Percentiles rank a stretch among this genome's conserved stretches.
These are phyloP conservation scores for Filobasidium wieringae DNA, from an alignment of 768 basidiomycete genomes.

Conservation along the genomic window DNA sequence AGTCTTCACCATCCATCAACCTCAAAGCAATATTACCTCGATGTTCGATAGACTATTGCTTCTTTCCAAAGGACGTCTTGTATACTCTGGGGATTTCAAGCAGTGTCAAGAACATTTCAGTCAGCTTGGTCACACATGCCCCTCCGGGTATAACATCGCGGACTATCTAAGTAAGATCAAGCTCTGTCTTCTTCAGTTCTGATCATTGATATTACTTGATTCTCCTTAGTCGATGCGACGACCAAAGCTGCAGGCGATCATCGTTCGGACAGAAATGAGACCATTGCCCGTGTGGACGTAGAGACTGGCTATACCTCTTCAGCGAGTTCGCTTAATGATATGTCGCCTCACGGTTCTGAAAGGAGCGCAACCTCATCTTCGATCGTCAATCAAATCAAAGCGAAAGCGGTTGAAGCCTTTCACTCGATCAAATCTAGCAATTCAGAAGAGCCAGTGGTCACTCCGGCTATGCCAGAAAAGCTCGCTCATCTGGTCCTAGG, in stretches of 20 bases:
- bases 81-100: slow-evolving; percentile 68
- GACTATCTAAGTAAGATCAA: slow-evolving; percentile 77
- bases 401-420: not conserved
- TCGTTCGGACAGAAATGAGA: slow-evolving; percentile 8
- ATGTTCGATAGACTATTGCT: slow-evolving; percentile 86
- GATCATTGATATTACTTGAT: not conserved
- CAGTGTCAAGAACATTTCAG: slow-evolving; percentile 72
- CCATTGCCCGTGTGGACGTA: not conserved
- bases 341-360: not conserved
- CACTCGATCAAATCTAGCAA: not conserved
- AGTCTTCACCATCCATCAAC: slow-evolving; percentile 96
- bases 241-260: slow-evolving; percentile 43
- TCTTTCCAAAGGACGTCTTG: slow-evolving; percentile 66
- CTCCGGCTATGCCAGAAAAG: slow-evolving; percentile 35
- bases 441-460: not conserved
- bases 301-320: not conserved
- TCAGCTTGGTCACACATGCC: slow-evolving; percentile 68
- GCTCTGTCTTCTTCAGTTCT: not conserved
- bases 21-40: slow-evolving; percentile 90
- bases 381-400: not conserved
- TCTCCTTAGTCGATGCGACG: slow-evolving; percentile 41
- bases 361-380: not conserved
- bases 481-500: slow-evolving; percentile 62
- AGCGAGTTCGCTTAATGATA: not conserved
- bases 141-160: slow-evolving; percentile 89